phyloP scores from a whole-genome alignment of 352 stramenopile species.

The Achlya hypogyna region DNA sequence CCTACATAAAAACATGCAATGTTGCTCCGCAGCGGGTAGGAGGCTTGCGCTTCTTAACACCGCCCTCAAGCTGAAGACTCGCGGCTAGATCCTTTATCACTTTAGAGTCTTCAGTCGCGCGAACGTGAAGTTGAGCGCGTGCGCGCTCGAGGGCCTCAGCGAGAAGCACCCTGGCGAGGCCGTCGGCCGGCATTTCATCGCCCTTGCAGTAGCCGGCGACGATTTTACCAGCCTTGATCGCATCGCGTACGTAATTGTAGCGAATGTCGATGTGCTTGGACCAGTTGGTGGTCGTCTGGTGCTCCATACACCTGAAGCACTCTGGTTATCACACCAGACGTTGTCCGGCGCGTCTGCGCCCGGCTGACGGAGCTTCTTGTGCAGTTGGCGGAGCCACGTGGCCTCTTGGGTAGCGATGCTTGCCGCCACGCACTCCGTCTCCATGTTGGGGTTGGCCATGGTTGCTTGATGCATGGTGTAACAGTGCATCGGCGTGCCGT shows the following conservation, averaged over 20 bases:
- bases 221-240: constrained; percentile 24
- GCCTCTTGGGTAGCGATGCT: constrained; percentile 1
- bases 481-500: constrained; percentile 2
- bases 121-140: not conserved
- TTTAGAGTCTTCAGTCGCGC: not conserved
- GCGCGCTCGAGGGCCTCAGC: not conserved
- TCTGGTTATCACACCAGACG: constrained; percentile 3
- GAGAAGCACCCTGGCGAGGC: constrained; percentile 21
- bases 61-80: not conserved
- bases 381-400: not conserved
- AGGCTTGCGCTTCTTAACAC: too few species aligned
- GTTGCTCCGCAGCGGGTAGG: too few species aligned
- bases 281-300: not conserved
- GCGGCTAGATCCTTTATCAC: not conserved
- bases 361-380: not conserved
- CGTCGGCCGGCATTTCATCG: constrained; percentile 11
- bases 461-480: not conserved
- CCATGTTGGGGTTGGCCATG: constrained; percentile 18
- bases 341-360: not conserved
- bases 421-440: constrained; percentile 19
- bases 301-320: not conserved
- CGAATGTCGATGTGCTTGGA: constrained; percentile 30
- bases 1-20: too few species aligned
- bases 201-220: constrained; percentile 31
- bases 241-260: constrained; percentile 25